Conservation (phyloP, 1,284 basidiomycete genomes). For the Cutaneotrichosporon sp. region DNA sequence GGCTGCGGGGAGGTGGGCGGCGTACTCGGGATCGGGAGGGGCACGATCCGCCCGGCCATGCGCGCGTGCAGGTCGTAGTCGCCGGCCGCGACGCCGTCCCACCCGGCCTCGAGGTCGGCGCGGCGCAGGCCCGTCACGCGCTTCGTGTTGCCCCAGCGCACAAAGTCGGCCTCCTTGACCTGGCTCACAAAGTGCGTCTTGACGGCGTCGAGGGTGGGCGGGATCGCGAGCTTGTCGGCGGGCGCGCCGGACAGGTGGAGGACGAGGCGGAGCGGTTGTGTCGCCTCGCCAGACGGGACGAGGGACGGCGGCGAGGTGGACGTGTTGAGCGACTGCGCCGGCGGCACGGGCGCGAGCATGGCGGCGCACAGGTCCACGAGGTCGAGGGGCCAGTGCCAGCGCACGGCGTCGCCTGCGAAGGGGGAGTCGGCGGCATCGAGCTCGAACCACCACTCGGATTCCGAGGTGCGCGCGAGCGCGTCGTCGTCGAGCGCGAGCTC, state of each 20-base stretch:
- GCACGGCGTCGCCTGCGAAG: constrained; percentile 58
- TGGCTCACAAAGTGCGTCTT: constrained; percentile 91
- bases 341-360: constrained; percentile 33
- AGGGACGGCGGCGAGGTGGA: constrained; percentile 8
- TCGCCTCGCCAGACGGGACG: constrained; percentile 11
- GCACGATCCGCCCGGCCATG: constrained; percentile 77
- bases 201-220: constrained; percentile 75
- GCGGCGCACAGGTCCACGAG: constrained; percentile 75
- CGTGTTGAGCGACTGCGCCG: constrained; percentile 1
- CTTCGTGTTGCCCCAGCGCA: constrained; percentile 91
- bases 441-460: constrained; percentile 95
- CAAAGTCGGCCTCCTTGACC: constrained; percentile 91
- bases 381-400: constrained; percentile 96
- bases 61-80: constrained; percentile 94
- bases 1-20: constrained; percentile 56
- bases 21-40: constrained; percentile 62
- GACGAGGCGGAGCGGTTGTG: constrained; percentile 62
- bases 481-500: constrained; percentile 85
- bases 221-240: constrained; percentile 75
- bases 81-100: constrained; percentile 90
- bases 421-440: constrained; percentile 56
- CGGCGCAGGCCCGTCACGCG: constrained; percentile 84
- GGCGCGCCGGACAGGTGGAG: constrained; percentile 77
- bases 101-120: constrained; percentile 87
- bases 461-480: constrained; percentile 60